Evolutionary conservation across 306 rosid species (phyloP), one percentile per base, ranked within the genome.

Genomic region (Hippophae tibetana): DNA sequence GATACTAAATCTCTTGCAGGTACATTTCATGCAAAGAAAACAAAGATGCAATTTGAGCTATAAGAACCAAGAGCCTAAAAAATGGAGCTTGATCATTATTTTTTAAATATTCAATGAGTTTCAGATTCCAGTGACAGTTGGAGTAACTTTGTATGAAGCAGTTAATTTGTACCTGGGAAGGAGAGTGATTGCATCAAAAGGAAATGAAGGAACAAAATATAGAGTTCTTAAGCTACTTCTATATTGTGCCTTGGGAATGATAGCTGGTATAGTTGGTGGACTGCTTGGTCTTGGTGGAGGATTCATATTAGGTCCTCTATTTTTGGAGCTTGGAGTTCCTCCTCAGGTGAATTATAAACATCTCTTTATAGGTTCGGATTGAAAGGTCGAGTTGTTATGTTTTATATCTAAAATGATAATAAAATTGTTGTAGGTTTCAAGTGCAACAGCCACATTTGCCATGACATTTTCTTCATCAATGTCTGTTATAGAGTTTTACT

Each of bases 211-310:
- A 54, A 74, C 74, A 57, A 7, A 48, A 7, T 84, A 74, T 68
- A 67, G 69, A 57, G 79, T 74, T 52, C 7, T 61, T 11, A 81
- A 69, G 58, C 81, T 84, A 38, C 0, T 62, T 9, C 31, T 74
- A 65, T 87, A 79, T 44, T 78, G 89, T 75, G 12, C 46, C 56
- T 72, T 66, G 6, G 93, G 93, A 6, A 0, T 87, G 12, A 1
- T 78, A 23, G 93, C 89, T 23, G 93, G 93, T 44, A 8, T 87
- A 58, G 76, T 84, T 63, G 95, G 95, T 58, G 93, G 95, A 53
- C 69, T 87, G 84, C 79, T 84, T 10, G 95, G 93, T 58, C 78
- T 87, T 10, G 95, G 95, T 65, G 95, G 95, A 48, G 93, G 89
- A 6, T 87, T 80, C 51, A 66, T 87, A 67, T 71, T 87, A 80